Evolutionary conservation across 768 basidiomycete genomes (phyloP).

Genomic region (Chalciporus sphaerocephalus): DNA sequence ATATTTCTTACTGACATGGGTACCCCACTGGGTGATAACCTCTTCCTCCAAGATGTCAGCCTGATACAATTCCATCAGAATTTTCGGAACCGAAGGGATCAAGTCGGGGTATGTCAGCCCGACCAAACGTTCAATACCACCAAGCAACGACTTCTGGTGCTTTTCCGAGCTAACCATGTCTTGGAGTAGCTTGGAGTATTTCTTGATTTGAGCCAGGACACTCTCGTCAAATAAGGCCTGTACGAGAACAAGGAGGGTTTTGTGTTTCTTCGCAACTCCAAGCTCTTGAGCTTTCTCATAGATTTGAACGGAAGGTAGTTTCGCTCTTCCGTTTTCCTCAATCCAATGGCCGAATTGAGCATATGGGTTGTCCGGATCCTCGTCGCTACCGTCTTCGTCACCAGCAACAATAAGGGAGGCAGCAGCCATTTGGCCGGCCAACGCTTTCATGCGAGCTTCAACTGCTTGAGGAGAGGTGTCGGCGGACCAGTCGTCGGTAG

Average conservation of each 20-base stretch:
- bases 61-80: constrained; percentile 93
- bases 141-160: constrained; percentile 90
- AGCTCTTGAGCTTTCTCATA: constrained; percentile 88
- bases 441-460: constrained; percentile 69
- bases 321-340: constrained; percentile 56
- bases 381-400: constrained; percentile 88
- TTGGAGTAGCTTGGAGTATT: constrained; percentile 60
- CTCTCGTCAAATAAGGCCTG: constrained; percentile 80
- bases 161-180: constrained; percentile 86
- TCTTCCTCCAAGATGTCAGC: constrained; percentile 90
- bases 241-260: constrained; percentile 75
- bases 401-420: constrained; percentile 44
- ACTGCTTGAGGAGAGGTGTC: constrained; percentile 90
- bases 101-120: constrained; percentile 73
- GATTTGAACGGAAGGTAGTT: constrained; percentile 51
- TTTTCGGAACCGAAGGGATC: constrained; percentile 72
- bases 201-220: constrained; percentile 58
- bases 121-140: constrained; percentile 85
- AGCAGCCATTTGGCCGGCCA: constrained; percentile 56
- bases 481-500: constrained; percentile 83
- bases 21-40: constrained; percentile 87
- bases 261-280: constrained; percentile 94
- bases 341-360: constrained; percentile 80
- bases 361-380: constrained; percentile 84
- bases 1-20: constrained; percentile 94